A percentile compares a stretch with the other conserved stretches of the same genome.
Conservation (phyloP, 1,284 basidiomycete genomes). For the Sporisorium iseilematis-ciliati region DNA sequence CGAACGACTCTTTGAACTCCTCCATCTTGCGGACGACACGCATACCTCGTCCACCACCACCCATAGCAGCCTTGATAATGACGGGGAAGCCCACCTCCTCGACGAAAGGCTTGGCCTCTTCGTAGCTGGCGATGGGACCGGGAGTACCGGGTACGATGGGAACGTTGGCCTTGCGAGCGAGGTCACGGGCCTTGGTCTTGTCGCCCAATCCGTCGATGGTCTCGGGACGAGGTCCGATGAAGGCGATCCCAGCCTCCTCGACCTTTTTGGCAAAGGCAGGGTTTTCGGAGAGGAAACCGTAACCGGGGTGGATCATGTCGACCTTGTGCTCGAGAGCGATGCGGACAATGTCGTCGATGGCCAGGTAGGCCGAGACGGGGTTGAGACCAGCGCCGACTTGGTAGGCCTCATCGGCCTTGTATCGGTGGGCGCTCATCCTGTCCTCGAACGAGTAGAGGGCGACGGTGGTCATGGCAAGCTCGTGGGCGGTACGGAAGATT, state of each 20-base stretch:
- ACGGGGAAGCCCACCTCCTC: conserved; percentile 95
- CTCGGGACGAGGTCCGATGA: conserved; percentile 94
- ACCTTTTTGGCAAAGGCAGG: conserved; percentile 95
- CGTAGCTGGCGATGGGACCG: conserved; percentile 86
- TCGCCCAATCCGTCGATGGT: conserved; percentile 98
- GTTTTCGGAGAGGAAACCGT: conserved; percentile 98
- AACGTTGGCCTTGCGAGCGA: conserved; percentile 73
- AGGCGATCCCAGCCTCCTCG: conserved; percentile 95
- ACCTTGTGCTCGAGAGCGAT: conserved; percentile 84
- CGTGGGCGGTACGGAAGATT: conserved; percentile 98
- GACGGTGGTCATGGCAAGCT: conserved; percentile 98
- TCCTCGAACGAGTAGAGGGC: conserved; percentile 99
- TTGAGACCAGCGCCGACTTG: conserved; percentile 95
- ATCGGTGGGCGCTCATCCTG: conserved; percentile 94
- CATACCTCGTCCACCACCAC: conserved; percentile 94
- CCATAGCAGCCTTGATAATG: conserved; percentile 99
- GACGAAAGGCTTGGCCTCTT: conserved; percentile 87
- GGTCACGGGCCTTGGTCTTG: conserved; percentile 88
- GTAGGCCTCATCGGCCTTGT: conserved; percentile 99
- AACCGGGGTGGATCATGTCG: conserved; percentile 92
- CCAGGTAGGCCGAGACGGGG: conserved; percentile 95
- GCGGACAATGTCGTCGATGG: conserved; percentile 93
- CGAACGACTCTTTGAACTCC: conserved; percentile 90
- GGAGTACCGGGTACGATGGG: conserved; percentile 98
- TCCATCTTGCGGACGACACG: conserved; percentile 79